These are phyloP conservation scores for Ascodesmis nigricans DNA, from an alignment of 495 filamentous ascomycete genomes.

Conservation along the genomic window DNA sequence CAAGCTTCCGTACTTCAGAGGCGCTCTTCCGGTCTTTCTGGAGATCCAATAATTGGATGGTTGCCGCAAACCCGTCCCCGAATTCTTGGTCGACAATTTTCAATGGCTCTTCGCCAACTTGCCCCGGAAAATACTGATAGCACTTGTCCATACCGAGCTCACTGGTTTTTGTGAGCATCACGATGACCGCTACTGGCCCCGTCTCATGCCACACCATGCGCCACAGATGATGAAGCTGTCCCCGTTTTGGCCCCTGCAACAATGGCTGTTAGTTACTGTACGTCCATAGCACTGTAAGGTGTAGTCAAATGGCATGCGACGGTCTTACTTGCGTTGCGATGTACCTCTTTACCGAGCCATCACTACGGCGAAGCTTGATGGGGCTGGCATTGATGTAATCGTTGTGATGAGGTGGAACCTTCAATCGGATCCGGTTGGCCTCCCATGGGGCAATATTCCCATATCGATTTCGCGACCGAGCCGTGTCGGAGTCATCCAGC, in stretches of 20 bases:
- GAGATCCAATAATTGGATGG: conserved; percentile 30
- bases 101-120: conserved; percentile 30
- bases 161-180: conserved; percentile 87
- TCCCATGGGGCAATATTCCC: conserved; percentile 68
- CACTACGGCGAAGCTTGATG: conserved; percentile 40
- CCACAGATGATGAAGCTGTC: conserved; percentile 60
- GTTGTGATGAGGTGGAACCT: conserved; percentile 52
- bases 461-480: conserved; percentile 38
- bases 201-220: conserved; percentile 88
- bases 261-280: too few relatives aligned
- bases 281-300: conserved; percentile 36
- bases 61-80: conserved; percentile 37
- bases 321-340: conserved; percentile 43
- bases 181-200: conserved; percentile 55
- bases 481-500: conserved; percentile 15
- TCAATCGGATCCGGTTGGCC: conserved; percentile 63
- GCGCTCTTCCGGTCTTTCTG: conserved; percentile 28
- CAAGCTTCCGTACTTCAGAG: conserved; percentile 29
- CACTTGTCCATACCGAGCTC: conserved; percentile 75
- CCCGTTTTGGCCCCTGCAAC: conserved; percentile 64
- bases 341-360: conserved; percentile 32
- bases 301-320: conserved; percentile 19
- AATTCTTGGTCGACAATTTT: conserved; percentile 41
- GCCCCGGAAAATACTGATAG: conserved; percentile 64
- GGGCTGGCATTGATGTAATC: conserved; percentile 97